Evolutionary conservation across 2,329 filamentous ascomycete genomes (phyloP).

Genomic region (Volutella citrinella): DNA sequence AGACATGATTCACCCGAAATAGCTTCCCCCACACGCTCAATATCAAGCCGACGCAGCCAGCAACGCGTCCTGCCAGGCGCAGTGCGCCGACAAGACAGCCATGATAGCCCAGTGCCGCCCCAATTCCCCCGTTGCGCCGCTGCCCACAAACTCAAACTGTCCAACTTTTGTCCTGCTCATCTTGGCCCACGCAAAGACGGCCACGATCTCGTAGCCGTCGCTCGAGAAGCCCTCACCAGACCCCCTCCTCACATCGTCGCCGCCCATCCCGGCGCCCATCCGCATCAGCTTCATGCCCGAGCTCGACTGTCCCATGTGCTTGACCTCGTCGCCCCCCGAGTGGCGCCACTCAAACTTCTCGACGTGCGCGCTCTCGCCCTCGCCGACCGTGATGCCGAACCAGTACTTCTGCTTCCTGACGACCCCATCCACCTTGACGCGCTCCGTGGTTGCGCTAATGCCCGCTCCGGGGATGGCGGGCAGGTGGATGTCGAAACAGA

Average conservation of each 20-base stretch:
- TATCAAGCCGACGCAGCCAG: too few relatives aligned
- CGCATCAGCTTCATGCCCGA: slow-evolving; percentile 17
- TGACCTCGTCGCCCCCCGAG: slow-evolving; percentile 18
- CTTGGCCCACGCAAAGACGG: slow-evolving; percentile 8
- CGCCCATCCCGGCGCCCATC: slow-evolving; percentile 7
- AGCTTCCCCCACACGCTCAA: too few relatives aligned
- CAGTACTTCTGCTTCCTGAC: slow-evolving; percentile 3
- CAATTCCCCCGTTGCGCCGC: slow-evolving; percentile 14
- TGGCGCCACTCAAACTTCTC: slow-evolving; percentile 19
- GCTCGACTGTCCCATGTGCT: slow-evolving; percentile 15
- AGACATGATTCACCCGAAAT: too few relatives aligned
- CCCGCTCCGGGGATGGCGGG: slow-evolving; percentile 1
- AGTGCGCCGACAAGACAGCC: slow-evolving; percentile 15
- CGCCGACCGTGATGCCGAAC: slow-evolving; percentile 7
- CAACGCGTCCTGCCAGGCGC: too few relatives aligned
- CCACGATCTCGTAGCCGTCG: slow-evolving; percentile 17
- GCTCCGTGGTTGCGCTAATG: background rate
- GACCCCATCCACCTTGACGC: slow-evolving; percentile 3
- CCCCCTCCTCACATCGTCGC: background rate
- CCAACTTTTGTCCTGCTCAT: slow-evolving; percentile 14
- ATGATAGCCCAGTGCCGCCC: slow-evolving; percentile 16
- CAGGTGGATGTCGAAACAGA: slow-evolving; percentile 9
- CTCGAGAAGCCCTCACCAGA: slow-evolving; percentile 12
- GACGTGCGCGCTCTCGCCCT: background rate
- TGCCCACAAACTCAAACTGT: slow-evolving; percentile 16